These are phyloP conservation scores for Colletotrichum gigasporum DNA, from an alignment of 2,329 filamentous ascomycete genomes.

Conservation along the genomic window DNA sequence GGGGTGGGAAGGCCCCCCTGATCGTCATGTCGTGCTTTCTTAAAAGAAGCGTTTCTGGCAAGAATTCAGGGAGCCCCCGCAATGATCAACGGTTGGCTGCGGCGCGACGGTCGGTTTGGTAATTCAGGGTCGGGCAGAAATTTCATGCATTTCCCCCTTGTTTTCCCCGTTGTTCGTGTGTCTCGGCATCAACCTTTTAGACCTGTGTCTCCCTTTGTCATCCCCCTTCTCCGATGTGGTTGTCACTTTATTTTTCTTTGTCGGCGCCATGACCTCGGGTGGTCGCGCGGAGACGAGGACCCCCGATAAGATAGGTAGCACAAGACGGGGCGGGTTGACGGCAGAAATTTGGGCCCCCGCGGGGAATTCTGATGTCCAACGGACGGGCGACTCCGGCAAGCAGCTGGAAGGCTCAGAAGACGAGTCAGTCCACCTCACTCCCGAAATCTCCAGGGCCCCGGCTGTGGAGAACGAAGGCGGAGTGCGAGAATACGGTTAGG, in stretches of 20 bases:
- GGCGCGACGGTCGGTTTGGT: not conserved
- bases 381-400: slow-evolving; percentile 3
- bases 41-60: not conserved
- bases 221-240: too few relatives aligned
- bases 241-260: too few relatives aligned
- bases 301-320: too few relatives aligned
- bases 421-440: slow-evolving; percentile 10
- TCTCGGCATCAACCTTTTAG: too few relatives aligned
- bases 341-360: not conserved
- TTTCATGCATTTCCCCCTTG: too few relatives aligned
- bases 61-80: not conserved
- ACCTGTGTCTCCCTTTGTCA: too few relatives aligned
- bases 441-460: not conserved
- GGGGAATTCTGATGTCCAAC: not conserved
- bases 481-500: not conserved
- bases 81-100: slow-evolving; percentile 18
- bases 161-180: too few relatives aligned
- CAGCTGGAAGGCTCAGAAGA: slow-evolving; percentile 3
- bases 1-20: too few relatives aligned
- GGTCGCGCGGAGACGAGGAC: too few relatives aligned
- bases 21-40: not conserved
- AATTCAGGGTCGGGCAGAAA: too few relatives aligned
- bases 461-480: not conserved
- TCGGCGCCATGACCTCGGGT: too few relatives aligned
- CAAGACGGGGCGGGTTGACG: too few relatives aligned